These are phyloP conservation scores for Incumbomyces delicatus DNA, from an alignment of 2,329 filamentous ascomycete species.

Conservation along the genomic window DNA sequence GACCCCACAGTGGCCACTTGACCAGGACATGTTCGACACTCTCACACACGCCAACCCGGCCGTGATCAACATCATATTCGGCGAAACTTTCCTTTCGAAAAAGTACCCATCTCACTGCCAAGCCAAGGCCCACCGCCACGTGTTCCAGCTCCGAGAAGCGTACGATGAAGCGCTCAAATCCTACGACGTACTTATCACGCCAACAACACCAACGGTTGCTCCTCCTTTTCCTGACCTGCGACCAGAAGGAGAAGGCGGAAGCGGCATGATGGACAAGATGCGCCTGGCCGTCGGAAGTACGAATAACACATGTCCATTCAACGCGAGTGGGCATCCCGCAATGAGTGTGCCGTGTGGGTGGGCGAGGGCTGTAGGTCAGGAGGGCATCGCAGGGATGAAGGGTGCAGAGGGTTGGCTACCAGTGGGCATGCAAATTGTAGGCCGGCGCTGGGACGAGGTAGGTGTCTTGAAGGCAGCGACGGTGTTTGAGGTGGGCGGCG, in stretches of 20 bases:
- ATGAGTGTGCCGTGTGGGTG: conserved; percentile 37
- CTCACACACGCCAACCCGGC: conserved; percentile 37
- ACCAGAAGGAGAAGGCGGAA: conserved; percentile 17
- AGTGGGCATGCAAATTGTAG: conserved; percentile 32
- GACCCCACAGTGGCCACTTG: conserved; percentile 26
- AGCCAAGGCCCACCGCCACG: conserved; percentile 39
- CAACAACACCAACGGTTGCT: conserved; percentile 38
- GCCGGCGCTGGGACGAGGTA: conserved; percentile 28
- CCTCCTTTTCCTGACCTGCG: conserved; percentile 30
- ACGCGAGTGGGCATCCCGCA: conserved; percentile 42
- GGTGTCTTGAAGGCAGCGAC: conserved; percentile 15
- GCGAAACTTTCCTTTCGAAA: conserved; percentile 25
- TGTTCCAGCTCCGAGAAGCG: conserved; percentile 37
- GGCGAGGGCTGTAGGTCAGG: conserved; percentile 9
- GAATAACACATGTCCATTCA: conserved; percentile 40
- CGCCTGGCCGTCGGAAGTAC: conserved; percentile 37
- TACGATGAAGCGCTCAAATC: conserved; percentile 37
- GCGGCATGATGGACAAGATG: conserved; percentile 32
- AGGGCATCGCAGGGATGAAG: background rate
- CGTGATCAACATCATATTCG: conserved; percentile 36
- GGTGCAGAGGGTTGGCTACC: conserved; percentile 21
- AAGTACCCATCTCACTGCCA: conserved; percentile 26
- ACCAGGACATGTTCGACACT: conserved; percentile 36
- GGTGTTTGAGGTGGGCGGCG: conserved; percentile 8
- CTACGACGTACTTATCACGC: conserved; percentile 42